These are phyloP conservation scores for Rhipidocladum racemiflorum DNA, from an alignment of 176 grass and related monocot genomes.

Conservation along the genomic window DNA sequence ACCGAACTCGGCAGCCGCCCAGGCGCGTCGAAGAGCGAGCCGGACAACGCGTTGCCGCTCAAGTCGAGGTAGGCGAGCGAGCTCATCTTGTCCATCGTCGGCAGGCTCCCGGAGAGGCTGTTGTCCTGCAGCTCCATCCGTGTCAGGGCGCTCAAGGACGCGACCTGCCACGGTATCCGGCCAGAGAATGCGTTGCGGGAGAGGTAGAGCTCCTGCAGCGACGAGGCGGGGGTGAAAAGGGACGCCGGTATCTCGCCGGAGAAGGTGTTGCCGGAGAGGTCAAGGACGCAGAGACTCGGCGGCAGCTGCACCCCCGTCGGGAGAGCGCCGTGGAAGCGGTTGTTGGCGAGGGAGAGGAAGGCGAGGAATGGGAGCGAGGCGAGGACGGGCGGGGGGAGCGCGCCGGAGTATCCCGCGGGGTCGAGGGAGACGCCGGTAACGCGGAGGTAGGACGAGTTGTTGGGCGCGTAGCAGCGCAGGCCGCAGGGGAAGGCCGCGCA, in stretches of 20 bases:
- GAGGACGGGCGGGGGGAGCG: constrained; percentile 3
- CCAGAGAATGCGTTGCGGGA: constrained; percentile 46
- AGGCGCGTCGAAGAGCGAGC: neutral
- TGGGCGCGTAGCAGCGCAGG: constrained; percentile 20
- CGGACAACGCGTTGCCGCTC: constrained; percentile 45
- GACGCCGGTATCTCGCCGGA: constrained; percentile 44
- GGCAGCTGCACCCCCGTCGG: constrained; percentile 19
- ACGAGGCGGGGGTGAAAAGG: constrained; percentile 8
- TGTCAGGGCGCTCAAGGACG: constrained; percentile 12
- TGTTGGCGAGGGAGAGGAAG: constrained; percentile 37
- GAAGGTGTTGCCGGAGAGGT: constrained; percentile 49
- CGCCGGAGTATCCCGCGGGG: constrained; percentile 48
- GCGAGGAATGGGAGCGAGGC: constrained; percentile 39
- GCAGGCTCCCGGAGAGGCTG: constrained; percentile 23
- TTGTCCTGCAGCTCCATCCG: constrained; percentile 46
- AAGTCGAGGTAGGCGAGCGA: constrained; percentile 45
- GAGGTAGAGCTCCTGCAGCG: constrained; percentile 49
- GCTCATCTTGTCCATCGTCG: constrained; percentile 10
- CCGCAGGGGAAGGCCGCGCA: constrained; percentile 43
- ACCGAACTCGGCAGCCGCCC: constrained; percentile 37
- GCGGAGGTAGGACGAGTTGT: constrained; percentile 26
- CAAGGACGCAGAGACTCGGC: constrained; percentile 23
- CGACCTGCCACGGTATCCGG: constrained; percentile 25
- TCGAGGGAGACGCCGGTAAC: constrained; percentile 46
- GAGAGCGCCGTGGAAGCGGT: constrained; percentile 47